Evolutionary conservation across 192 early-diverging fungal genomes (phyloP), one percentile per base, ranked within the genome.

Genomic region (Umbelopsis sp.): DNA sequence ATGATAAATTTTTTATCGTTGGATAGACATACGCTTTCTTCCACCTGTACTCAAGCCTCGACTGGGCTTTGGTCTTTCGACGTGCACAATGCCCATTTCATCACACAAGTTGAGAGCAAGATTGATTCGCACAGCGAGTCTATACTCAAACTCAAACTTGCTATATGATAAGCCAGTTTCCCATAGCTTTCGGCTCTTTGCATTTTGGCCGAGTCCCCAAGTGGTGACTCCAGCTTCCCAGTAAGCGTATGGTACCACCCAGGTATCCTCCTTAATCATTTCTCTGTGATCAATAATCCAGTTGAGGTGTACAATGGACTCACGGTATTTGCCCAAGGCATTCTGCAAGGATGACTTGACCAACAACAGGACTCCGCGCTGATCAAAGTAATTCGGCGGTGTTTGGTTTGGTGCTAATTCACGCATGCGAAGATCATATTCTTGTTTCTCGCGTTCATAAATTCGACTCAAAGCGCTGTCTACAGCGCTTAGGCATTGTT

Each of bases 161-260:
- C 72, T 78, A 52, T 67, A 83, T 7, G 70, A 52, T 37, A 71
- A 53, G 10, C 83, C 78, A 22, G 73, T 73, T 15, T 87, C 85
- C 85, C 85, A 87, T 18, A 78, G 55, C 11, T 37, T 48, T 68
- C 81, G 77, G 33, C 80, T 80, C 13, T 73, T 66, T 25, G 53
- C 46, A 15, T 70, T 69, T 23, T 78, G 77, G 7, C 82, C 78
- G 7, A 72, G 66, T 51, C 77, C 77, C 84, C 81, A 87, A 9
- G 72, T 72, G 2, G 78, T 81, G 3, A 83, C 76, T 46, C 85
- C 85, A 0, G 80, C 76, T 69, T 87, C 85, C 82, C 85, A 87
- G 64, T 78, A 85, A 20, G 85, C 81, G 50, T 85, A 87, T 7
- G 85, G 85, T 23, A 83, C 72, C 15, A 85, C 74, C 84, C 84